Evolutionary conservation across 2,329 filamentous ascomycete species (phyloP).

Genomic region (Epichloe sylvatica): DNA sequence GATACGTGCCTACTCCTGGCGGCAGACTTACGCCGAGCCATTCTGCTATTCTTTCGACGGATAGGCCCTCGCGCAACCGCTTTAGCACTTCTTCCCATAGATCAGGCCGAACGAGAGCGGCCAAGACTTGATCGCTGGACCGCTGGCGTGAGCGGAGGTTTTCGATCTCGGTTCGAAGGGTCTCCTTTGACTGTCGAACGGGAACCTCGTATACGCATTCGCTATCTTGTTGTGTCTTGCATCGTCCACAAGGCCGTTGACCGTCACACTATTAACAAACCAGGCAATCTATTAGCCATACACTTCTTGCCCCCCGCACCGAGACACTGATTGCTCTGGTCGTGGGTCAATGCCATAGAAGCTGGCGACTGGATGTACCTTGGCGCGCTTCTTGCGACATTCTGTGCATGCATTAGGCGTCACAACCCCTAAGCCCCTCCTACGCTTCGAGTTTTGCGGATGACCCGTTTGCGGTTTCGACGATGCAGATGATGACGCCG

Average conservation of each 20-base stretch:
- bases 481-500: slow-evolving; percentile 7
- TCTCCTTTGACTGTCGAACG: slow-evolving; percentile 50
- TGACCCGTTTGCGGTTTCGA: slow-evolving; percentile 15
- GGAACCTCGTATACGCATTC: slow-evolving; percentile 49
- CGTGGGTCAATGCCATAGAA: neutral
- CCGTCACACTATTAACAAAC: slow-evolving; percentile 39
- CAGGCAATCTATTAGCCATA: neutral
- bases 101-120: slow-evolving; percentile 37
- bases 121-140: slow-evolving; percentile 40
- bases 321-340: neutral
- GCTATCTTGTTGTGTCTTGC: slow-evolving; percentile 37
- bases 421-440: slow-evolving; percentile 40
- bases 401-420: slow-evolving; percentile 48
- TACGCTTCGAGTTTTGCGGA: slow-evolving; percentile 30
- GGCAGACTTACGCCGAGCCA: slow-evolving; percentile 30
- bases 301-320: neutral
- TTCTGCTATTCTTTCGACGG: slow-evolving; percentile 40
- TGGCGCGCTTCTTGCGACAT: slow-evolving; percentile 48
- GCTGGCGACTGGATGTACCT: slow-evolving; percentile 26
- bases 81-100: slow-evolving; percentile 40
- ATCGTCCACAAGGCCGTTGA: slow-evolving; percentile 40
- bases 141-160: slow-evolving; percentile 38
- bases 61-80: slow-evolving; percentile 38
- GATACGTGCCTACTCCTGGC: slow-evolving; percentile 16
- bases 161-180: slow-evolving; percentile 46